A percentile compares a stretch with the other conserved stretches of the same genome.
Conservation (phyloP, 1,284 basidiomycete species). For the Papiliotrema nemorosa region DNA sequence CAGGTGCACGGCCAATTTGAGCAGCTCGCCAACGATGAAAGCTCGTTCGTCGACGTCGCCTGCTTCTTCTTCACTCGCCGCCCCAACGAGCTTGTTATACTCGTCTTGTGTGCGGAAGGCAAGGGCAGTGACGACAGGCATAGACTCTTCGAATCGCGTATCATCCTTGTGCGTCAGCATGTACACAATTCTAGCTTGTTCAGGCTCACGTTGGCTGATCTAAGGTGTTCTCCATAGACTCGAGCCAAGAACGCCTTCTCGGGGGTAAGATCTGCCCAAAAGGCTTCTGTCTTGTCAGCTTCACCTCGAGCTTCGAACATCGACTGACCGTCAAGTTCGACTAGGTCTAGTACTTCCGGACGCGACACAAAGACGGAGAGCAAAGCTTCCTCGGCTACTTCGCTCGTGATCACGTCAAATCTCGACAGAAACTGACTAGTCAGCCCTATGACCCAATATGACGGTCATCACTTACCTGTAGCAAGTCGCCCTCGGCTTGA, state of each 20-base stretch:
- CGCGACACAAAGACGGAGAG: constrained; percentile 62
- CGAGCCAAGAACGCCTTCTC: constrained; percentile 80
- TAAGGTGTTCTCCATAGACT: constrained; percentile 77
- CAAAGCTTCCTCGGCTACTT: constrained; percentile 65
- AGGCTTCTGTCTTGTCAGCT: too few relatives aligned
- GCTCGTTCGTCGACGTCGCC: constrained; percentile 58
- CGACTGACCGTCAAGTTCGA: constrained; percentile 69
- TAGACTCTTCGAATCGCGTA: constrained; percentile 64
- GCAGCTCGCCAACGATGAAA: constrained; percentile 75
- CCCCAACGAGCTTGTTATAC: constrained; percentile 66
- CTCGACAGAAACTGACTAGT: constrained; percentile 56
- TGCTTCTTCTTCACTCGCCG: constrained; percentile 50
- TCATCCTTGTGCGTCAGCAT: constrained; percentile 53
- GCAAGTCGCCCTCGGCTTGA: constrained; percentile 54
- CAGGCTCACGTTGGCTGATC: constrained; percentile 54
- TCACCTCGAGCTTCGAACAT: too few relatives aligned
- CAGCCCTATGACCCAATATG: neutral
- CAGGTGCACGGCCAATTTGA: constrained; percentile 74
- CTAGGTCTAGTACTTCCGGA: constrained; percentile 59
- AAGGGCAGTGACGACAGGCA: constrained; percentile 86
- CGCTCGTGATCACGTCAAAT: constrained; percentile 61
- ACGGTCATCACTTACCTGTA: constrained; percentile 35
- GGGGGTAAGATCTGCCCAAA: constrained; percentile 72
- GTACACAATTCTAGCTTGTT: neutral
- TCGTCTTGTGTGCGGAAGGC: constrained; percentile 79